Evolutionary conservation across 2,329 filamentous ascomycete genomes (phyloP).

Genomic region (Sordariomycetes sp.): DNA sequence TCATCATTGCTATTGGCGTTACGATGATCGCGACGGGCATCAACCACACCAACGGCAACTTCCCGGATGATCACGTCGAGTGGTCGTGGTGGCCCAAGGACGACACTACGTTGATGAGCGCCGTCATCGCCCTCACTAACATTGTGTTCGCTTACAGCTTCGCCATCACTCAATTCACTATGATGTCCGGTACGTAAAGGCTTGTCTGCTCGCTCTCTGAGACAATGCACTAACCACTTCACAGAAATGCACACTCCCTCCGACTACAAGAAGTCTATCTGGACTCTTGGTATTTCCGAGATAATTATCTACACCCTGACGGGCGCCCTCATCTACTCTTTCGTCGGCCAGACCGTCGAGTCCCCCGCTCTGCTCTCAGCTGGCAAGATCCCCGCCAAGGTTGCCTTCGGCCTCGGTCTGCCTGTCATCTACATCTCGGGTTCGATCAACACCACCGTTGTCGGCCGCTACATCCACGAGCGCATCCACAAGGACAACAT

Average conservation of each 20-base stretch:
- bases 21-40: conserved; percentile 59
- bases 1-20: conserved; percentile 53
- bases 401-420: conserved; percentile 61
- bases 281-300: conserved; percentile 51
- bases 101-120: conserved; percentile 38
- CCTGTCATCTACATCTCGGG: conserved; percentile 69
- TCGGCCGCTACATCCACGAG: conserved; percentile 35
- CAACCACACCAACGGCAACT: conserved; percentile 16
- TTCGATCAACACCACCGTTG: conserved; percentile 52
- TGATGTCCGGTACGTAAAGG: conserved; percentile 27
- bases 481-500: conserved; percentile 33
- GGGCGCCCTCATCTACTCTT: conserved; percentile 60
- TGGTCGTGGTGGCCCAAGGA: conserved; percentile 38
- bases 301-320: conserved; percentile 58
- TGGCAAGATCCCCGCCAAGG: conserved; percentile 46
- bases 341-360: conserved; percentile 51
- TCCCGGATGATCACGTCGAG: conserved; percentile 20
- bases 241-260: conserved; percentile 41
- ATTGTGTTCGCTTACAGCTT: conserved; percentile 63
- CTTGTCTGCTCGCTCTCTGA: too few species aligned
- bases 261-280: conserved; percentile 45
- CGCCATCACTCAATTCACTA: conserved; percentile 40
- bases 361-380: conserved; percentile 63
- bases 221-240: background rate
- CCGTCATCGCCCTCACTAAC: conserved; percentile 54